Evolutionary conservation across 371 early-diverging fungal genomes (phyloP).

Genomic region (Mortierella sp.): DNA sequence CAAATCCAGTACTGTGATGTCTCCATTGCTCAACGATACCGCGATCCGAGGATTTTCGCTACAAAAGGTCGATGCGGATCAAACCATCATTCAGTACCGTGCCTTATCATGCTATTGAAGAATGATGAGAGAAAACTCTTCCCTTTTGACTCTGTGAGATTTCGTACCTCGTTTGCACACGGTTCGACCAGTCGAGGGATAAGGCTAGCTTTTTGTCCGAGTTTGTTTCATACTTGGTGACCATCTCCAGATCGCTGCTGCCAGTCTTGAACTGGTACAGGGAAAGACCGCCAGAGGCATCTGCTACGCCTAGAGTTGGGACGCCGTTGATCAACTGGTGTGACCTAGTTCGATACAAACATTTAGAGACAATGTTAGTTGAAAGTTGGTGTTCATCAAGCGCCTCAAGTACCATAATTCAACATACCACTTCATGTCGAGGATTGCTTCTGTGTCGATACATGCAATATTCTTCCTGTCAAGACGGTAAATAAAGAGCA

Average conservation of each 20-base stretch:
- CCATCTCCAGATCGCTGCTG: constrained; percentile 25
- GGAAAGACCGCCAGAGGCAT: constrained; percentile 69
- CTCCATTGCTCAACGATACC: constrained; percentile 78
- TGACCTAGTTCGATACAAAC: constrained; percentile 36
- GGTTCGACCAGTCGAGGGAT: constrained; percentile 92
- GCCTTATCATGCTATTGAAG: too few relatives aligned
- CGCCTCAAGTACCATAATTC: too few relatives aligned
- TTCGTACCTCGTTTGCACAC: constrained; percentile 54
- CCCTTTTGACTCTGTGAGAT: too few relatives aligned
- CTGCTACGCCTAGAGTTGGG: constrained; percentile 67
- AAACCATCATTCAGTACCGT: background rate
- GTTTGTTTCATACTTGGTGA: constrained; percentile 51
- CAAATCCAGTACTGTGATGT: constrained; percentile 59
- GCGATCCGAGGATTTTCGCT: constrained; percentile 54
- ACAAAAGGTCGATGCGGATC: background rate
- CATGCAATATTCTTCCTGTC: constrained; percentile 53
- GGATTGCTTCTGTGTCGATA: constrained; percentile 78
- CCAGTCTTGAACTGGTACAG: constrained; percentile 59
- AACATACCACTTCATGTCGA: constrained; percentile 85
- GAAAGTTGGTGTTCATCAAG: too few relatives aligned
- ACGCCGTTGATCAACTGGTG: constrained; percentile 59
- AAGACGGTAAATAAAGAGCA: constrained; percentile 1
- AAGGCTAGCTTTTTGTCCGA: constrained; percentile 72
- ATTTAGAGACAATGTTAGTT: background rate
- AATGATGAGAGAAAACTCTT: background rate